These are phyloP conservation scores for Ashbya aceris DNA, from an alignment of 1,139 yeast species.

Conservation along the genomic window DNA sequence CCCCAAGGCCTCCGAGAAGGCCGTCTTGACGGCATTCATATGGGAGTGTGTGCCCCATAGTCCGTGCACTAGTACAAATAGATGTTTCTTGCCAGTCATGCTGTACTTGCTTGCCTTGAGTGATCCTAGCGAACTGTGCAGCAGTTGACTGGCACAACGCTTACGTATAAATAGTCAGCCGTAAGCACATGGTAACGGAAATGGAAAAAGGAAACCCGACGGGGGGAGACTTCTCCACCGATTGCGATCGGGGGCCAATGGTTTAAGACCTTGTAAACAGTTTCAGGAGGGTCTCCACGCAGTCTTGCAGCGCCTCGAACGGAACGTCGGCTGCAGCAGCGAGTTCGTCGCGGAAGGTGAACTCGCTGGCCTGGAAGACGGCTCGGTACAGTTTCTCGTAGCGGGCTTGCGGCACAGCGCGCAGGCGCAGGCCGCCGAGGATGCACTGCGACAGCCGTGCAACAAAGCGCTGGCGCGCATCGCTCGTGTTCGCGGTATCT, in stretches of 20 bases:
- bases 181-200: no score
- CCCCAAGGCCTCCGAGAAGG: conserved; percentile 40
- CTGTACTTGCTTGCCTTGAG: background rate
- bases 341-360: conserved; percentile 23
- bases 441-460: conserved; percentile 25
- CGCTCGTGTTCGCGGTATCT: conserved; percentile 14
- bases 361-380: conserved; percentile 27
- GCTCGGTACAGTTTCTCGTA: conserved; percentile 25
- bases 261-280: conserved; percentile 18
- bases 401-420: conserved; percentile 24
- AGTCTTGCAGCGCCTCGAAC: conserved; percentile 22
- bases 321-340: conserved; percentile 12
- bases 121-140: background rate
- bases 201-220: no score
- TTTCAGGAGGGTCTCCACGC: conserved; percentile 21
- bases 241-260: no score
- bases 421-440: conserved; percentile 24
- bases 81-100: conserved; percentile 36
- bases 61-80: conserved; percentile 79
- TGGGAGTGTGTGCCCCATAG: conserved; percentile 82
- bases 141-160: no score
- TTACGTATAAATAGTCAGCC: no score
- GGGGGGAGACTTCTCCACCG: no score
- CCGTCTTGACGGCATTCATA: conserved; percentile 49
- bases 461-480: conserved; percentile 19